Percentiles rank a stretch among this genome's conserved stretches.
These are phyloP conservation scores for Aureobasidium sp. DNA, from an alignment of 2,329 filamentous ascomycete species.

Conservation along the genomic window DNA sequence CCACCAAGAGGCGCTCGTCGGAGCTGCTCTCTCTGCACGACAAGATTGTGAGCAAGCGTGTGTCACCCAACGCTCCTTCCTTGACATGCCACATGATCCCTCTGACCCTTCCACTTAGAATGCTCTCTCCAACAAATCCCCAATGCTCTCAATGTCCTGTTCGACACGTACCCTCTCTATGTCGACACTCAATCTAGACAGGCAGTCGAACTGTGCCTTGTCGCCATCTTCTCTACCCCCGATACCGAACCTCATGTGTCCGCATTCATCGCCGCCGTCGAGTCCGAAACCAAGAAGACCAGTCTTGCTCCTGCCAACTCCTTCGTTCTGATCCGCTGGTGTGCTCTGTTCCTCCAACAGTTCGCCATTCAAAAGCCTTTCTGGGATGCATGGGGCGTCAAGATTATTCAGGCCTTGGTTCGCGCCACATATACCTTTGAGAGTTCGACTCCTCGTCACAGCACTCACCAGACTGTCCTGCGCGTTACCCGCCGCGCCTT, in stretches of 20 bases:
- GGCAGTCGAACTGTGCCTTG: slow-evolving; percentile 75
- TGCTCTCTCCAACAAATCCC: slow-evolving; percentile 22
- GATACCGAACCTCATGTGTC: slow-evolving; percentile 53
- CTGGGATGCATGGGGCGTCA: slow-evolving; percentile 59
- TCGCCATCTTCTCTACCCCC: slow-evolving; percentile 54
- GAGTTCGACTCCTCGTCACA: slow-evolving; percentile 54
- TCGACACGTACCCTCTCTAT: slow-evolving; percentile 83
- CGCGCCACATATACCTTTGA: slow-evolving; percentile 72
- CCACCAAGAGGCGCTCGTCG: slow-evolving; percentile 41
- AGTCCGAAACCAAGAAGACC: slow-evolving; percentile 66
- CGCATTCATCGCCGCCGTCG: slow-evolving; percentile 59
- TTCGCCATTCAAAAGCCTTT: slow-evolving; percentile 52
- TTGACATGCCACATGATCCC: background rate
- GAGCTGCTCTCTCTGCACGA: slow-evolving; percentile 41
- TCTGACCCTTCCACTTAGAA: slow-evolving; percentile 12
- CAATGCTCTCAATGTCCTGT: slow-evolving; percentile 58
- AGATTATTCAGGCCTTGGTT: slow-evolving; percentile 63
- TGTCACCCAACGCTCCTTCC: slow-evolving; percentile 20
- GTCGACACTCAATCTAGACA: slow-evolving; percentile 75
- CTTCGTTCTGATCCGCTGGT: slow-evolving; percentile 89
- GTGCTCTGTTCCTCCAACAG: slow-evolving; percentile 67
- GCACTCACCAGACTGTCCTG: slow-evolving; percentile 65
- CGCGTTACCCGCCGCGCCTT: slow-evolving; percentile 73
- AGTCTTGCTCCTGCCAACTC: slow-evolving; percentile 72
- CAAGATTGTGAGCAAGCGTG: slow-evolving; percentile 38